Percentiles rank a stretch among this genome's conserved stretches.
phyloP scores from a whole-genome alignment of 164 flowering plant genomes.

The Sextonia rubra region DNA sequence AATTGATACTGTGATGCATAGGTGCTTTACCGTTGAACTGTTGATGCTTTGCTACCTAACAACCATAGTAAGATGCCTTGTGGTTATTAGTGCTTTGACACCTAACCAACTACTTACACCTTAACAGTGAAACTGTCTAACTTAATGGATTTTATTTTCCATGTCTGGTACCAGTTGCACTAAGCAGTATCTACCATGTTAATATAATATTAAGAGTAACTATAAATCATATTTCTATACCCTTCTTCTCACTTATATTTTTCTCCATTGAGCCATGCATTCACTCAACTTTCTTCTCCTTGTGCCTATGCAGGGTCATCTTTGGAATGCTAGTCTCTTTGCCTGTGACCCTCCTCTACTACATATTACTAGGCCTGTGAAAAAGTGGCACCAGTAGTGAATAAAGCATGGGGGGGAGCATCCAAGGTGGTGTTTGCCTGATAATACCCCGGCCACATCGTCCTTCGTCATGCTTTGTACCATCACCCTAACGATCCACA shows the following conservation, averaged over 20 bases:
- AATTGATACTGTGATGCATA: no score
- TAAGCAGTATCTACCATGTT: no score
- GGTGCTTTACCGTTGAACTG: no score
- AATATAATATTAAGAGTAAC: no score
- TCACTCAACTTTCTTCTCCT: neutral
- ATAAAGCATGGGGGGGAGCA: constrained; percentile 14
- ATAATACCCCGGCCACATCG: neutral
- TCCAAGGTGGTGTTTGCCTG: constrained; percentile 9
- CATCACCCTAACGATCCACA: neutral
- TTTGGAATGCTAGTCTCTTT: constrained; percentile 68
- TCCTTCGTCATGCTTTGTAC: neutral
- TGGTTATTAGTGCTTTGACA: no score
- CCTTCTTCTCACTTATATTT: neutral
- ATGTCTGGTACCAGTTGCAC: no score
- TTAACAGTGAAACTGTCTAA: no score
- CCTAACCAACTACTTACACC: no score
- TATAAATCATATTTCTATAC: neutral
- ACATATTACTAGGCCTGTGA: constrained; percentile 52
- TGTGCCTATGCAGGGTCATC: constrained; percentile 48
- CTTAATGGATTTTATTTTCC: no score
- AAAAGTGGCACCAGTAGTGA: neutral
- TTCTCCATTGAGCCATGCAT: neutral
- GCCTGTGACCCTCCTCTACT: constrained; percentile 64
- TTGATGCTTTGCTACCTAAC: no score
- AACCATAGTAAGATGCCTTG: no score